Percentiles rank a stretch among this genome's conserved stretches.
These are phyloP conservation scores for Zanthoxylum bungeanum DNA, from an alignment of 345 rosid genomes.

Conservation along the genomic window DNA sequence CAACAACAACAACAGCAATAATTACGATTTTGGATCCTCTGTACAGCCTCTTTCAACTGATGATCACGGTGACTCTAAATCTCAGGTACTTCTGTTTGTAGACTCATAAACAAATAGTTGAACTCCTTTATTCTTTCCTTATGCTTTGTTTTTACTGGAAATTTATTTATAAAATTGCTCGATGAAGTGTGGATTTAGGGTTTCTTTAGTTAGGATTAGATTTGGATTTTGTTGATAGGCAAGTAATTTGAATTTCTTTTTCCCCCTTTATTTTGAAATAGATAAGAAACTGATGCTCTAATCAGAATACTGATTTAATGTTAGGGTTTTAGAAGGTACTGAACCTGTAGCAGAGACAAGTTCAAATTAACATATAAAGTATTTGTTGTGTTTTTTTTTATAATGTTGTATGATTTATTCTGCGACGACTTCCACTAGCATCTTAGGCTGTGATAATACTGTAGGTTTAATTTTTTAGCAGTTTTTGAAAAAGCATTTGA, in stretches of 20 bases:
- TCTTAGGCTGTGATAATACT: no score
- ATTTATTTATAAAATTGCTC: background rate
- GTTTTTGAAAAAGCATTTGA: no score
- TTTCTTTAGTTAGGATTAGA: background rate
- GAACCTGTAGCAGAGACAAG: background rate
- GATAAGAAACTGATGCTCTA: background rate
- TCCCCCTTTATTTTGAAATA: background rate
- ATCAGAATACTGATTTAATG: background rate
- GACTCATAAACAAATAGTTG: no score
- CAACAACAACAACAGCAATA: slow-evolving; percentile 42
- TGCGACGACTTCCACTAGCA: background rate
- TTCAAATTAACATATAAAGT: no score
- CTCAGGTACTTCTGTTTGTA: slow-evolving; percentile 67
- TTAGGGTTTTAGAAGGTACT: background rate
- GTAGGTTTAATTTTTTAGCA: no score
- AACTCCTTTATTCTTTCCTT: no score
- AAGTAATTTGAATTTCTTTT: background rate
- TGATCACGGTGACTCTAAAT: slow-evolving; percentile 54
- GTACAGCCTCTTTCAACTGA: slow-evolving; percentile 51
- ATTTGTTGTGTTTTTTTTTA: background rate
- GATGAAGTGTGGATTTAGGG: background rate
- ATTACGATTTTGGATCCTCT: slow-evolving; percentile 40
- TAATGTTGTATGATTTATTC: background rate
- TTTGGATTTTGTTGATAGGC: background rate
- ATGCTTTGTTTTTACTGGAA: background rate